Conservation (phyloP, 106 monocot genomes). For the Dendrobium huoshanense region DNA sequence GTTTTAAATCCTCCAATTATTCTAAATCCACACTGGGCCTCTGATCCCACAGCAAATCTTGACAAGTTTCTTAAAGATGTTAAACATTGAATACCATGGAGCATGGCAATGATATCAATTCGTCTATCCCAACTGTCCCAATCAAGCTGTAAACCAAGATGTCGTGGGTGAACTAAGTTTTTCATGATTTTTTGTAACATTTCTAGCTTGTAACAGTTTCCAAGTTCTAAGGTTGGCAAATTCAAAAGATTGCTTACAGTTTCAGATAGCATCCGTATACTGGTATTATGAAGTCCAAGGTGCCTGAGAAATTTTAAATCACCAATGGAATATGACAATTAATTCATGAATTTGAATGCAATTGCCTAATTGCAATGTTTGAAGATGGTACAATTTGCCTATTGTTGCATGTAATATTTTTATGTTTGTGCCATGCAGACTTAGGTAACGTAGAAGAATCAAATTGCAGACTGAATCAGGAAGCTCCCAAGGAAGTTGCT, state of each 20-base stretch:
- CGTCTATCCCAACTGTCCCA: background rate
- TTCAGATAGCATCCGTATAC: background rate
- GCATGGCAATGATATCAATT: conserved; percentile 20
- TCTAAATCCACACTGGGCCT: conserved; percentile 10
- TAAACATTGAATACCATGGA: conserved; percentile 23
- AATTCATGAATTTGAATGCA: conserved; percentile 27
- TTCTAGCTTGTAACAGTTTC: too few species aligned
- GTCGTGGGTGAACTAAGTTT: conserved; percentile 3
- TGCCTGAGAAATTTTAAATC: conserved; percentile 16
- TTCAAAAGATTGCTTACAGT: background rate
- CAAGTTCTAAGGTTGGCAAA: background rate
- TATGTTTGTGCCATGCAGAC: conserved; percentile 28
- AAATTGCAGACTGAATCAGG: conserved; percentile 33
- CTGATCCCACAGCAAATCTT: conserved; percentile 29
- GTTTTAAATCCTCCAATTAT: too few species aligned
- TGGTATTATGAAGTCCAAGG: background rate
- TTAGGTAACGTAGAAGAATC: conserved; percentile 33
- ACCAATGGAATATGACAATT: conserved; percentile 16
- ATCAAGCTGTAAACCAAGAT: conserved; percentile 36
- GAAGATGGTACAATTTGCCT: conserved; percentile 28
- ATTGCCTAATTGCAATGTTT: conserved; percentile 37
- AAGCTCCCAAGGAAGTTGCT: conserved; percentile 4
- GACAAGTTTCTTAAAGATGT: conserved; percentile 14
- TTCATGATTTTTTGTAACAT: too few species aligned
- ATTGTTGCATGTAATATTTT: conserved; percentile 24